Evolutionary conservation across 106 monocot genomes (phyloP), one percentile per base, ranked within the genome.

Genomic region (Dactylorhiza incarnata): DNA sequence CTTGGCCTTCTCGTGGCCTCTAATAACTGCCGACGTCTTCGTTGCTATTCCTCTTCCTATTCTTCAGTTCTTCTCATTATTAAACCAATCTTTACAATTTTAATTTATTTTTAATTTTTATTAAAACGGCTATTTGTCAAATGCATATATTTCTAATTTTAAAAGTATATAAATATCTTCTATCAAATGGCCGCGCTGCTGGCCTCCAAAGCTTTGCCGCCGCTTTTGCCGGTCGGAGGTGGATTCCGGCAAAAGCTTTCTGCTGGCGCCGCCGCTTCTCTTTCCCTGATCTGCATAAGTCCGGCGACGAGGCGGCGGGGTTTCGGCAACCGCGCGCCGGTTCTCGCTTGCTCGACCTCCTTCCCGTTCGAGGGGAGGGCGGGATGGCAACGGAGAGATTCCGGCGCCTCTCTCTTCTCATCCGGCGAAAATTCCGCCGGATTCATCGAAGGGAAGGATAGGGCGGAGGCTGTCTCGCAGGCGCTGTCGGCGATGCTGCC

Each of bases 401-500:
- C 85, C 5, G 84, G 81, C 79, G 82, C 75, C 8, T 83, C 80
- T 16, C 48, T 87, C 9, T 83, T 88, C 11, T 87, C 83, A 16
- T 87, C 82, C 62, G 86, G 84, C 5, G 20, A 24, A 0, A 76
- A 63, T 17, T 26, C 74, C 4, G 53, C 13, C 53, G 46, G 20
- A n/a, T 44, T 4, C 43, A 0, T 12, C 12, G 71, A 25, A 23
- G 73, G 71, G 4, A 73, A 55, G 16, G 80, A 16, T 4, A 63
- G 12, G 7, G 72, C 47, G 3, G 76, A 44, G 16, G 79, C 65
- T 0, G 55, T 68, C 22, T 78, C 85, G 8, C 76, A 85, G 80
- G 81, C 81, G 8, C 68, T 99, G 48, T 92, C 99, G 7, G 86
- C 77, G 43, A 55, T 99, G 87, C 86, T 99, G 12, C 99, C 99